Evolutionary conservation across 805 yeast genomes (phyloP), one percentile per base, ranked within the genome.

Genomic region (Metschnikowia bowlesiae): DNA sequence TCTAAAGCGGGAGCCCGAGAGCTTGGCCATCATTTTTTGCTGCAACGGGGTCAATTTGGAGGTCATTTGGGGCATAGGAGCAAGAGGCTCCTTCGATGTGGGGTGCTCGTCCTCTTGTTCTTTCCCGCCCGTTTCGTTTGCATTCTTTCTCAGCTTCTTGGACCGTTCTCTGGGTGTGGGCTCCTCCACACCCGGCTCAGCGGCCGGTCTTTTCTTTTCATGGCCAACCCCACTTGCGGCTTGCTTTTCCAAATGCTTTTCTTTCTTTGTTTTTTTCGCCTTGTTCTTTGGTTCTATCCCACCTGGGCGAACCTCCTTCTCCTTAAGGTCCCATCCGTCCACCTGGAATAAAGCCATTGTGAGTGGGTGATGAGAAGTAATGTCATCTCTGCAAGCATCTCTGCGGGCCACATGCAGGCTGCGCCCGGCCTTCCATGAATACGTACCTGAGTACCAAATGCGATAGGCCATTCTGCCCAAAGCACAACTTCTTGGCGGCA

Each of bases 1-100:
- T 66, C 99, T 79, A 71, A 94, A 94, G 59, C 99, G 75, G 0
- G 98, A 89, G 0, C 99, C 99, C 1, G 95, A 82, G 39, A 94
- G 78, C 65, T 94, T 94, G 42, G 88, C 89, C 84, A 89, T 82
- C 98, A 94, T 92, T 63, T 94, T 94, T 61, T 87, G 87, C 68
- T 94, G 99, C 55, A 91, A 70, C 14, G 96, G 95, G 0, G 97
- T 89, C 48, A 91, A 69, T 42, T 83, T 81, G 35, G 67, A 62
- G n/a, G 66, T 61, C 37, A 51, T 46, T 3, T 48, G 53, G 10
- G 61, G 56, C 29, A 48, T 47, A 4, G 62, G 55, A 0, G 59
- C 57, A 13, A 55, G 53, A 26, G 39, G 10, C 3, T 64, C 49
- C 6, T 54, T 48, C 10, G 22, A 14, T 14, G 37, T 28, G n/a